Evolutionary conservation across 169 alveolate species (phyloP), one percentile per base, ranked within the genome.

Genomic region (Eimeria falciformis): DNA sequence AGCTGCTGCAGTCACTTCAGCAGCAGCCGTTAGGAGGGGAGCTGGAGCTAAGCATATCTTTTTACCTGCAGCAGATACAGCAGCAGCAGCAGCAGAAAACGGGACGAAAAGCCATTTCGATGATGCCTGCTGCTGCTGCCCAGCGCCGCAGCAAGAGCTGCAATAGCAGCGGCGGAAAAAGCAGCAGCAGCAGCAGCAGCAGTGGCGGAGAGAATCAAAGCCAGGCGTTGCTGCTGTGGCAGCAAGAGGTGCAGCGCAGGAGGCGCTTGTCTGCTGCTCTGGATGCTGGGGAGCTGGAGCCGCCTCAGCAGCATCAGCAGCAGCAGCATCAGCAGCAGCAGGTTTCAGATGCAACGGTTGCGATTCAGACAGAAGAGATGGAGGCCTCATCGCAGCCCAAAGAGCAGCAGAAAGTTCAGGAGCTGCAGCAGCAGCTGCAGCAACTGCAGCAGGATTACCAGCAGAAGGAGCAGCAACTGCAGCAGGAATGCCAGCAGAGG

Each of bases 371-470:
- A 4, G 85, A 75, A 47, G 65, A 45, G 7, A n/a, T 7, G 14
- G 62, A 14, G 14, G 17, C 40, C 23, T 0, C 2, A 0, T 62
- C 25, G 12, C 21, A 45, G 40, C 40, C 11, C 53, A 25, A 0
- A 75, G 58, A 5, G 65, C 66, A 75, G 37, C 46, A 75, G 2
- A 40, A 75, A 18, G 65, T 75, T 75, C 33, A 45, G 85, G 65
- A 75, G 65, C 27, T 75, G 66, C 85, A 75, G 65, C 46, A 75
- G 65, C 65, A 45, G 85, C 85, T 75, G 85, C 85, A 46, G 65
- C 27, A 17, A 21, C 66, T 43, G 40, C 65, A 21, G 58, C 27
- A n/a, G 65, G 27, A 75, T 7, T 18, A 21, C 40, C 47, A 75
- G 29, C 66, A 50, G n/a, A n/a, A n/a, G n/a, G n/a, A n/a, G n/a